Evolutionary conservation across 371 early-diverging fungal genomes (phyloP).

Genomic region (Dichotomocladium elegans): DNA sequence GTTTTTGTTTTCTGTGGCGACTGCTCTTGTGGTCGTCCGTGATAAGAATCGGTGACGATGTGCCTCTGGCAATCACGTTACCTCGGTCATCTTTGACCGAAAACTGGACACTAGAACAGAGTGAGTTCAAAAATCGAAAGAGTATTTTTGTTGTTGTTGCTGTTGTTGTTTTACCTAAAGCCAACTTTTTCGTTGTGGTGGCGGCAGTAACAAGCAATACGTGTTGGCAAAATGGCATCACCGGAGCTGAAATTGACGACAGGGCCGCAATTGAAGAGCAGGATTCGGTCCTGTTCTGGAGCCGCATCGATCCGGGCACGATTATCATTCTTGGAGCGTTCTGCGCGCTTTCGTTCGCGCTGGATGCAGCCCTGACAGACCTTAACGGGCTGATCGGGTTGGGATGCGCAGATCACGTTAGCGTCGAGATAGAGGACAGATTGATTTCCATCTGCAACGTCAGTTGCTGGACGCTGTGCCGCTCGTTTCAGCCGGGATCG

Average conservation of each 20-base stretch:
- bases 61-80: constrained; percentile 66
- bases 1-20: constrained; percentile 19
- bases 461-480: constrained; percentile 3
- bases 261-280: constrained; percentile 81
- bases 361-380: constrained; percentile 83
- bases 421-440: constrained; percentile 68
- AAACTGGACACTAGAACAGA: constrained; percentile 62
- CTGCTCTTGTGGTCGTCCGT: constrained; percentile 92
- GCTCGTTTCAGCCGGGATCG: constrained; percentile 49
- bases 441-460: not conserved
- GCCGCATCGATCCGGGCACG: constrained; percentile 15
- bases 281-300: constrained; percentile 38
- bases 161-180: constrained; percentile 72
- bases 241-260: constrained; percentile 81
- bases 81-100: constrained; percentile 59
- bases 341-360: constrained; percentile 63
- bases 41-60: constrained; percentile 88
- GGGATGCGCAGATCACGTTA: constrained; percentile 75
- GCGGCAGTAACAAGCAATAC: constrained; percentile 93
- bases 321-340: constrained; percentile 27
- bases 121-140: too few species aligned
- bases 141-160: too few species aligned
- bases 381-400: constrained; percentile 64
- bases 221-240: constrained; percentile 79
- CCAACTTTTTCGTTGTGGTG: constrained; percentile 90